Evolutionary conservation across 2,329 filamentous ascomycete species (phyloP), one percentile per base, ranked within the genome.

Genomic region (Monilinia aucupariae): DNA sequence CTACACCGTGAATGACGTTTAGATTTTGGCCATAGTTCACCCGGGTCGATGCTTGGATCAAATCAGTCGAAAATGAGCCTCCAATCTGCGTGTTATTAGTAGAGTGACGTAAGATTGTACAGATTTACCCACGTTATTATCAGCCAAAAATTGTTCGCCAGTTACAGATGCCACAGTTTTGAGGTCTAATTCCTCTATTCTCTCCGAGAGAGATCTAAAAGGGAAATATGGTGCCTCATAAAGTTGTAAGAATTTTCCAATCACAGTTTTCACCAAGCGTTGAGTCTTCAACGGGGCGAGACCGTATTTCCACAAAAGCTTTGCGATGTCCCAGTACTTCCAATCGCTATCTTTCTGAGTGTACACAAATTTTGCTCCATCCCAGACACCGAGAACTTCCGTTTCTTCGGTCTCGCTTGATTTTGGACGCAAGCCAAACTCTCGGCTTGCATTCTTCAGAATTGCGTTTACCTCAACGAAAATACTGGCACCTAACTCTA

Each of bases 11-110:
- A 54, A 97, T 94, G 43, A 85, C 79, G n/a, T 80, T 83, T 15
- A 97, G 76, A 69, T 97, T 97, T 55, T 92, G 91, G 0, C 90
- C 94, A 76, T 97, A 99, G 75, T 97, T 97, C 67, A 97, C 93
- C 25, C 94, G 83, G 0, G 94, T 97, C 63, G 87, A 89, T 1
- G 93, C 91, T 76, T 97, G 93, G 32, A 97, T 85, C 54, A 99
- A 85, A 58, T 99, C 91, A 17, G 84, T 83, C 0, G 87, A 80
- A 73, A 96, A 97, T 0, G 78, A 73, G 0, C 80, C 77, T 30
- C 82, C 80, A 62, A 97, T 85, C 71, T 85, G 45, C 20, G 41
- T 8, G 22, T 7, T 49, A n/a, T 71, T 45, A 70, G 65, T 22
- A 61, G 51, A n/a, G 10, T 30, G 12, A 27, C n/a, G 12, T 47